Evolutionary conservation across 345 rosid genomes (phyloP).

Genomic region (Mallotus nudiflorus): DNA sequence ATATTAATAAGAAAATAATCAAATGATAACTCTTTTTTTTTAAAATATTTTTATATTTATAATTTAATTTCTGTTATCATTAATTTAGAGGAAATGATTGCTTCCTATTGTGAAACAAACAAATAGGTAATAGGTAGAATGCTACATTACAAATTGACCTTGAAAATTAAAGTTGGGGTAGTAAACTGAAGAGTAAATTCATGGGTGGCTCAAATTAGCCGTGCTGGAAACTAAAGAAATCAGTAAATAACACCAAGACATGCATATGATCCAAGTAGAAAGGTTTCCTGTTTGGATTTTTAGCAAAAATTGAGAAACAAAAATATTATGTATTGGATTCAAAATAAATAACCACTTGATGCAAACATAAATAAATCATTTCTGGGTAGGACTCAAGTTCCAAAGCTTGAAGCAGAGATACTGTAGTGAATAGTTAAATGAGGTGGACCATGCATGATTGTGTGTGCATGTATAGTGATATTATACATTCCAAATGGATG

Average conservation of each 20-base stretch:
- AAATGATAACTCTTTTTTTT: no score
- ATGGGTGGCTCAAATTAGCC: no score
- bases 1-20: no score
- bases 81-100: no score
- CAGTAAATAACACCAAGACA: neutral
- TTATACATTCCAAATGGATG: neutral
- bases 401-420: neutral
- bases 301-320: neutral
- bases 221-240: no score
- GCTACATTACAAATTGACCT: no score
- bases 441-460: slow-evolving; percentile 5
- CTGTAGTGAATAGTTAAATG: neutral
- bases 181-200: no score
- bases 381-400: neutral
- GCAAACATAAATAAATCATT: neutral
- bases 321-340: neutral
- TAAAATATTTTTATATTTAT: no score
- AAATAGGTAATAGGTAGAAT: no score
- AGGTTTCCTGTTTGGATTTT: neutral
- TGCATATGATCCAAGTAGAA: neutral
- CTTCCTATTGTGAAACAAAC: no score
- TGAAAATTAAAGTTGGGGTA: no score
- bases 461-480: slow-evolving; percentile 1
- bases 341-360: neutral
- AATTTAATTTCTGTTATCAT: no score